Percentiles rank a stretch among this genome's conserved stretches.
These are phyloP conservation scores for Arthrobotrys sinensis DNA, from an alignment of 2,329 filamentous ascomycete species.

Conservation along the genomic window DNA sequence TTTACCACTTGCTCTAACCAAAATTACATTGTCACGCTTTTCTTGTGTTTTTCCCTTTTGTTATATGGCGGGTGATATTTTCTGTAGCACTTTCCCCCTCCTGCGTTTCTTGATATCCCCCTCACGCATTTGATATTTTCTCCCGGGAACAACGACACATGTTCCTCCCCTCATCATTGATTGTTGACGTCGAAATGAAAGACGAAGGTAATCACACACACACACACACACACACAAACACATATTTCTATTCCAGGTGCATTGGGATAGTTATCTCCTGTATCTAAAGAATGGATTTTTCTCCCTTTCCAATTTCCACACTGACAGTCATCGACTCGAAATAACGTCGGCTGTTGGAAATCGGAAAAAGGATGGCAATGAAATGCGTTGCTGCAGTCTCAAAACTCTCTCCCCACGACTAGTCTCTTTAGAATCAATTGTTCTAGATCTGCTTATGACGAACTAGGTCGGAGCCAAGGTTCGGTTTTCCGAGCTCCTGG, in stretches of 20 bases:
- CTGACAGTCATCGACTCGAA: no score
- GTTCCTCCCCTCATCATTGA: not conserved
- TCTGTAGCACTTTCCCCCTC: constrained; percentile 1
- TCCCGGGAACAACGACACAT: not conserved
- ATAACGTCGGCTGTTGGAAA: no score
- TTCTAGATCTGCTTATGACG: not conserved
- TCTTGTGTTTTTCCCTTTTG: not conserved
- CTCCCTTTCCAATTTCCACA: not conserved
- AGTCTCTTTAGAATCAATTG: not conserved
- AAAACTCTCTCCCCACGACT: not conserved
- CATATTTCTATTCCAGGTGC: not conserved
- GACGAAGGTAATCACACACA: no score
- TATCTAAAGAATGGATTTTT: not conserved
- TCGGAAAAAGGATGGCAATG: no score
- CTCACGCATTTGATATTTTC: constrained; percentile 33
- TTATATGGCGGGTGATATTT: constrained; percentile 23
- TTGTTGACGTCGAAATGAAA: no score
- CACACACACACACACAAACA: not conserved
- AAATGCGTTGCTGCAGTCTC: constrained; percentile 1
- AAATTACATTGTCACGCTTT: constrained; percentile 13
- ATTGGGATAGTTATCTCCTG: not conserved
- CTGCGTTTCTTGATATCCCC: constrained; percentile 44
- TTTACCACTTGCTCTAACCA: constrained; percentile 1
- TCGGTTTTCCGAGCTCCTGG: constrained; percentile 20
- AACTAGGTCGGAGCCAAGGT: constrained; percentile 1